phyloP scores from a whole-genome alignment of 2,329 filamentous ascomycete genomes.

The Cadophora sp. region DNA sequence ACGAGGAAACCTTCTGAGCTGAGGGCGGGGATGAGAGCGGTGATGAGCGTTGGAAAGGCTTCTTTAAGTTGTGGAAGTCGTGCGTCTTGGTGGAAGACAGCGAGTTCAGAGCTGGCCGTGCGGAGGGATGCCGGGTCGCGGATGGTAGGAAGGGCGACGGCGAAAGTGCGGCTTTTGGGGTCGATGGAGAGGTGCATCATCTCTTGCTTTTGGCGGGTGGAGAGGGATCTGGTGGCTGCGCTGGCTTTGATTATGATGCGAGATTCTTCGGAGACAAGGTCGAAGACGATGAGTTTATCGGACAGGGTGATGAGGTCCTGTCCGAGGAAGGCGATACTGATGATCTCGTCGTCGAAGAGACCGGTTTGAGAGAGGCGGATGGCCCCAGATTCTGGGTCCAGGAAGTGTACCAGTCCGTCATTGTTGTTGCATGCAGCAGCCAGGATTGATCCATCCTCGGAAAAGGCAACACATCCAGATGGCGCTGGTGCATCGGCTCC shows the following conservation, averaged over 20 bases:
- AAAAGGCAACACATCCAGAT: slow-evolving; percentile 75
- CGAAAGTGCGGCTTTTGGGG: slow-evolving; percentile 67
- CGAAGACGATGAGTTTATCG: slow-evolving; percentile 77
- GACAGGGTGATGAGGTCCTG: slow-evolving; percentile 79
- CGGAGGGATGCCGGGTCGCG: slow-evolving; percentile 43
- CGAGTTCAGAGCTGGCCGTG: slow-evolving; percentile 58
- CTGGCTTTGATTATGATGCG: slow-evolving; percentile 69
- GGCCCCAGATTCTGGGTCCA: slow-evolving; percentile 74
- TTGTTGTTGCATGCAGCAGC: slow-evolving; percentile 68
- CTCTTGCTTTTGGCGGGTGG: slow-evolving; percentile 48
- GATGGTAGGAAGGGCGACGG: slow-evolving; percentile 58
- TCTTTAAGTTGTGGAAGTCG: slow-evolving; percentile 65
- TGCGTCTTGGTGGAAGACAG: slow-evolving; percentile 70
- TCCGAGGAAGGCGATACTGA: slow-evolving; percentile 74
- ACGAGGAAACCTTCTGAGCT: slow-evolving; percentile 75
- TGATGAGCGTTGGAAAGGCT: slow-evolving; percentile 63
- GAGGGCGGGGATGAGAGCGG: slow-evolving; percentile 69
- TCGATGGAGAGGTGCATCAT: slow-evolving; percentile 77
- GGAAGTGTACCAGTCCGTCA: slow-evolving; percentile 72
- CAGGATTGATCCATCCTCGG: slow-evolving; percentile 84
- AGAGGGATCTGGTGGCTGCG: slow-evolving; percentile 47
- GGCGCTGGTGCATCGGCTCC: slow-evolving; percentile 21
- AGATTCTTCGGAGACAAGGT: slow-evolving; percentile 80
- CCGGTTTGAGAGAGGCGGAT: slow-evolving; percentile 72
- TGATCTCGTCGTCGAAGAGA: slow-evolving; percentile 69